Base-by-base conservation (phyloP, 306 rosid genomes). In the Cyclanthera cordifolia region DNA sequence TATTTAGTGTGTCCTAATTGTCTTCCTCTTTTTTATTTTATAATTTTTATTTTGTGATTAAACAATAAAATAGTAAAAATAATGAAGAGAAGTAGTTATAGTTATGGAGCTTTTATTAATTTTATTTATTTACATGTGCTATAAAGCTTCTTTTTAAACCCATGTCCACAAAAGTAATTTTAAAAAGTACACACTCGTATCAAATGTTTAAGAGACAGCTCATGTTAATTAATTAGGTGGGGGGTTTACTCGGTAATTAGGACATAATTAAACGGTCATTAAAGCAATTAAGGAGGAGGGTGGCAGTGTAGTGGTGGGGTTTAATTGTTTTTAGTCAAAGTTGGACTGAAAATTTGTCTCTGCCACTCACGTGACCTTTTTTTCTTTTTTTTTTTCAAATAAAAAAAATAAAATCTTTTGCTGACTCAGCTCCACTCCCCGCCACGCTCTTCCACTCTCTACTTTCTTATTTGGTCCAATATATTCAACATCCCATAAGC, bases 331-430 rank as follows among this genome's bases (percentile, higher is more conserved):
- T 59, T 75, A 70, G 93, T 90, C 93, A 87, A 87, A 88, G 82
- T 49, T 66, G 15, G 83, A 79, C 85, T 69, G 83, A 57, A 50
- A 60, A 63, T 50, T 72, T 41, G 80, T 79, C 82, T 73, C 76
- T 73, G 73, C 13, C 8, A 12, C 78, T 85, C 94, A 88, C 94
- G 91, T 86, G 96, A 88, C 85, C 14, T 7, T 4, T 32, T n/a
- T n/a, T 32, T n/a, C n/a, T 61, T 10, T 13, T 23, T 17, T 8
- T 19, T 12, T 41, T 65, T 37, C 11, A 15, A 28, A 28, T 28
- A 28, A 28, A 28, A 28, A 28, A 28, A 28, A 28, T 2, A 28
- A 43, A 75, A 65, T 66, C 68, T 55, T 67, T 43, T 48, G 81
- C 88, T 46, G 75, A 74, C 24, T 77, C 82, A 70, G 59, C 82